Conservation (phyloP, 2,329 filamentous ascomycete genomes). For the Fusarium continuum region DNA sequence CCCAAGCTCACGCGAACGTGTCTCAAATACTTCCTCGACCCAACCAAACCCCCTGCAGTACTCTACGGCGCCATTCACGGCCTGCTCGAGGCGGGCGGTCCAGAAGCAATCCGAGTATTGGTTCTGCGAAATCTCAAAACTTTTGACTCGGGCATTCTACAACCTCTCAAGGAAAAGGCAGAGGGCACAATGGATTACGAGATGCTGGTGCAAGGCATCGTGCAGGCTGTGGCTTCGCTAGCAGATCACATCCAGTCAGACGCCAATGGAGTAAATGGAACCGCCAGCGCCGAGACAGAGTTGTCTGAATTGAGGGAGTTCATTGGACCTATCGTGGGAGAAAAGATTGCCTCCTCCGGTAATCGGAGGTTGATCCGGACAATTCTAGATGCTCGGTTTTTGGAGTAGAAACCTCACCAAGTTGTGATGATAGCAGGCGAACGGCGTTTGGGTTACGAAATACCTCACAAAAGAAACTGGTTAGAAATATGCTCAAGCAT, state of each 20-base stretch:
- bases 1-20: conserved; percentile 92
- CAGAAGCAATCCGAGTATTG: conserved; percentile 65
- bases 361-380: conserved; percentile 60
- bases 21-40: conserved; percentile 90
- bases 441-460: conserved; percentile 41
- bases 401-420: conserved; percentile 51
- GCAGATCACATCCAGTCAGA: conserved; percentile 47
- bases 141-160: conserved; percentile 63
- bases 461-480: conserved; percentile 29
- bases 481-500: conserved; percentile 22
- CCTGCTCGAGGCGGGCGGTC: conserved; percentile 77
- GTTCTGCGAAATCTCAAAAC: conserved; percentile 65
- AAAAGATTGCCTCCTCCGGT: conserved; percentile 56
- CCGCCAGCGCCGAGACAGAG: conserved; percentile 49
- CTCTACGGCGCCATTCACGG: conserved; percentile 91
- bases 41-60: conserved; percentile 80
- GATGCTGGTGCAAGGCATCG: conserved; percentile 64
- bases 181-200: conserved; percentile 62
- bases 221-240: conserved; percentile 62
- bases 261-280: conserved; percentile 54
- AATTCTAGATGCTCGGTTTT: conserved; percentile 64
- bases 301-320: conserved; percentile 61
- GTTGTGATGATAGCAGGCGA: conserved; percentile 23
- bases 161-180: conserved; percentile 61
- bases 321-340: conserved; percentile 63